These are phyloP conservation scores for Erigeron canadensis DNA, from an alignment of 129 eudicot species.

Conservation along the genomic window DNA sequence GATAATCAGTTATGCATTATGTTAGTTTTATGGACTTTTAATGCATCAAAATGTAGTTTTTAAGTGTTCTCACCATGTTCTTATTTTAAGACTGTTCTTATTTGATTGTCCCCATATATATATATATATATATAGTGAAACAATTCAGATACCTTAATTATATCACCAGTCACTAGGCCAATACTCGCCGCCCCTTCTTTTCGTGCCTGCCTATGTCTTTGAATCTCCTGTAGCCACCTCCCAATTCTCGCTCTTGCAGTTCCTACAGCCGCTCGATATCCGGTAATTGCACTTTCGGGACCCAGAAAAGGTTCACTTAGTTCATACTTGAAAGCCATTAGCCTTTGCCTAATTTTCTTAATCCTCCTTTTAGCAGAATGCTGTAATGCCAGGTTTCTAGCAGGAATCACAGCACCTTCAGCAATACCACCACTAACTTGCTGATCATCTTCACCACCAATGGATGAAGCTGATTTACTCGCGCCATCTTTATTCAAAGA, in stretches of 20 bases:
- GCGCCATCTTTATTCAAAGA: conserved; percentile 57
- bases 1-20: too few relatives aligned
- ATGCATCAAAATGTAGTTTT: too few relatives aligned
- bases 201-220: conserved; percentile 83
- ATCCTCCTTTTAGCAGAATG: conserved; percentile 67
- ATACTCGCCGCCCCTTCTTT: conserved; percentile 95
- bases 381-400: conserved; percentile 39
- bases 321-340: conserved; percentile 87
- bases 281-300: conserved; percentile 65
- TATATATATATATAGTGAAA: background rate
- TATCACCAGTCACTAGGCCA: conserved; percentile 87
- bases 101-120: too few relatives aligned
- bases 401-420: conserved; percentile 39
- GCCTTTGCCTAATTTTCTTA: conserved; percentile 81
- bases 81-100: too few relatives aligned
- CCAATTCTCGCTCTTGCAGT: conserved; percentile 89
- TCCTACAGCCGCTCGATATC: conserved; percentile 86
- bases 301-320: conserved; percentile 58
- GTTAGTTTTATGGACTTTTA: too few relatives aligned
- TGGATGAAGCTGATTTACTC: conserved; percentile 40
- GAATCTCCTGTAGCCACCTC: conserved; percentile 97
- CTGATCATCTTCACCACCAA: conserved; percentile 43
- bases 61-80: too few relatives aligned
- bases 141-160: conserved; percentile 62
- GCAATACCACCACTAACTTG: conserved; percentile 34